Conservation (phyloP, 2,329 filamentous ascomycete species). For the Fusarium duplospermum region DNA sequence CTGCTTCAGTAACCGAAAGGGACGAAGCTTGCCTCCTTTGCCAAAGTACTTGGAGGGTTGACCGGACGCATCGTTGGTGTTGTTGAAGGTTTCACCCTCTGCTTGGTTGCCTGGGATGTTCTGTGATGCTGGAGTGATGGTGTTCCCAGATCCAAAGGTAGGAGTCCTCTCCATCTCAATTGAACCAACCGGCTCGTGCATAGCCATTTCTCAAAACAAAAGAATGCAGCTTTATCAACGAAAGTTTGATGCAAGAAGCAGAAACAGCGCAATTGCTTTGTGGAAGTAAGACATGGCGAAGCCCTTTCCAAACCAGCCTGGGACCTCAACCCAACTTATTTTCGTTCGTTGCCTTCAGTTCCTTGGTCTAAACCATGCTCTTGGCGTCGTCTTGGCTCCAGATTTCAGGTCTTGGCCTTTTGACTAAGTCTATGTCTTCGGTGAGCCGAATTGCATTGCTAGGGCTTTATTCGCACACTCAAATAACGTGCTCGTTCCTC, state of each 20-base stretch:
- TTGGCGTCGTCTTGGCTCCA: slow-evolving; percentile 23
- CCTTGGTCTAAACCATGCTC: not conserved
- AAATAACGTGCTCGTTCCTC: slow-evolving; percentile 28
- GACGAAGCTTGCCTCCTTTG: slow-evolving; percentile 58
- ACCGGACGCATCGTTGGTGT: not conserved
- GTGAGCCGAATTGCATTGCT: not conserved
- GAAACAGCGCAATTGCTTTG: not conserved
- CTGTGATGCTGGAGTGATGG: slow-evolving; percentile 16
- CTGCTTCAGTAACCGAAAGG: slow-evolving; percentile 64
- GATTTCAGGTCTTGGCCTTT: slow-evolving; percentile 6
- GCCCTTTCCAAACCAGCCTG: not conserved
- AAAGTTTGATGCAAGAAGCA: not conserved
- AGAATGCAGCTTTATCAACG: not conserved
- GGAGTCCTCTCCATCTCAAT: slow-evolving; percentile 14
- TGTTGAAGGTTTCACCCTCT: not conserved
- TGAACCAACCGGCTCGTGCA: not conserved
- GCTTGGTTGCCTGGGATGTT: not conserved
- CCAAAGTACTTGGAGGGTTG: slow-evolving; percentile 41
- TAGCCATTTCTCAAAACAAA: slow-evolving; percentile 16
- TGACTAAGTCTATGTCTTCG: not conserved
- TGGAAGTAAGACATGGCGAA: slow-evolving; percentile 2
- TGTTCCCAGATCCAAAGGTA: slow-evolving; percentile 22
- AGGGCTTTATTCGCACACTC: not conserved
- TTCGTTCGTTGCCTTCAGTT: not conserved
- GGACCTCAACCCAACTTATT: slow-evolving; percentile 15